Conservation (phyloP, 345 rosid species). For the Erysimum cheiranthoides region DNA sequence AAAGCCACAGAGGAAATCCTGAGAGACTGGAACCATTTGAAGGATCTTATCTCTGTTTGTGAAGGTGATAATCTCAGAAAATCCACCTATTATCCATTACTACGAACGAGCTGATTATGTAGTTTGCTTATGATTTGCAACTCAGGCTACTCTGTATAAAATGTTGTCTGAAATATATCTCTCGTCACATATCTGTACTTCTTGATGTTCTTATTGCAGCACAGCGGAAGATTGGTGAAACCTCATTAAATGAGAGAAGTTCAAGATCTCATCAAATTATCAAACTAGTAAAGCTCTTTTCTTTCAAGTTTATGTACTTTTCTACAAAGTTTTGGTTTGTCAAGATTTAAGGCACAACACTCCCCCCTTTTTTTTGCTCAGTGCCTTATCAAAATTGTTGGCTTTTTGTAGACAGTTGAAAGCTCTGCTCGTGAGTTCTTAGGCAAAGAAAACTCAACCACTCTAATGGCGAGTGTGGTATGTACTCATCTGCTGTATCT, state of each 20-base stretch:
- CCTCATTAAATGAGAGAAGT: constrained; percentile 89
- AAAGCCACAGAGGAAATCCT: constrained; percentile 79
- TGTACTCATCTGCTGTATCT: constrained; percentile 28
- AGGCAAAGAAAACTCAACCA: constrained; percentile 90
- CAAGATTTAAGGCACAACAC: constrained; percentile 19
- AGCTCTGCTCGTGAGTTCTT: constrained; percentile 95
- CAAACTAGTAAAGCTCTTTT: constrained; percentile 64
- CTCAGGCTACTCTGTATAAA: constrained; percentile 10
- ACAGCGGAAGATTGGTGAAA: constrained; percentile 93
- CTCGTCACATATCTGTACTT: constrained; percentile 28
- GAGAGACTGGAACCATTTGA: constrained; percentile 86
- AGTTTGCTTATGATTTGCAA: constrained; percentile 18
- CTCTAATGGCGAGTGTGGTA: constrained; percentile 96
- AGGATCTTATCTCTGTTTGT: constrained; percentile 83
- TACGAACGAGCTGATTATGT: constrained; percentile 13
- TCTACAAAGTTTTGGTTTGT: too few relatives aligned
- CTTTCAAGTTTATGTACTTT: neutral
- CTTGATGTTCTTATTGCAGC: constrained; percentile 57
- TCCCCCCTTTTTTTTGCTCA: constrained; percentile 22
- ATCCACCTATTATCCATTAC: constrained; percentile 14
- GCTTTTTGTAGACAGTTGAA: constrained; percentile 73
- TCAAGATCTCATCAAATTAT: constrained; percentile 99
- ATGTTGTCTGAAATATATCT: neutral
- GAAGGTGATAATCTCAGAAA: constrained; percentile 66
- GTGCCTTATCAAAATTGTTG: constrained; percentile 15